Base-by-base conservation (phyloP, 495 filamentous ascomycete species). In the Aspergillus conjunctus region DNA sequence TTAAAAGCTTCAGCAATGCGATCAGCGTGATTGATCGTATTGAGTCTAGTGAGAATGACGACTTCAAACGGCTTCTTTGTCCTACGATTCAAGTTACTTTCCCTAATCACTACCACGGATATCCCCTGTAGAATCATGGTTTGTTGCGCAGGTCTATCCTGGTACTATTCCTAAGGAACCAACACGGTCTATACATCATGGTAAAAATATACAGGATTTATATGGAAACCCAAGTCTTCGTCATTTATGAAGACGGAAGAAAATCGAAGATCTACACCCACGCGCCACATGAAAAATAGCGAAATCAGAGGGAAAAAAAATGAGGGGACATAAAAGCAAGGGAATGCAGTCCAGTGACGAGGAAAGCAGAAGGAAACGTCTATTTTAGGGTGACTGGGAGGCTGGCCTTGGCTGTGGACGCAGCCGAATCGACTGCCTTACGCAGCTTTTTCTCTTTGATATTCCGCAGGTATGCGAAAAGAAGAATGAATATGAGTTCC, bases 401-500 rank as follows among this genome's bases (percentile, higher is more conserved):
- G 62, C 74, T 80, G 39, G 75, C 67, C 63, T 76, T 76, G 18
- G 77, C 76, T 65, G 66, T 71, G 31, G 66, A 61, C 0, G 75
- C 75, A 15, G 71, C 75, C 48, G 57, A 31, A 33, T 81, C 82
- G 14, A 85, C 87, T 6, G 85, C 80, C 70, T 88, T 90, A 58
- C 83, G 76, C 37, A 97, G 79, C 72, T 90, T 87, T 64, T 90
- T 79, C 43, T 85, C 82, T 67, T 84, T 83, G 52, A 97, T 60
- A 65, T 86, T 85, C 51, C 85, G 83, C 60, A 96, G 56, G 66
- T 91, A 94, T 58, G 88, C 84, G 74, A 96, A 92, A 20, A 98
- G 83, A 18, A 96, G 73, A 63, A 98, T 77, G 75, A 97, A 98
- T 15, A 91, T 63, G 51, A 98, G 80, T 75, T 98, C 94, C 80